Conservation (phyloP, 768 basidiomycete genomes). For the Candolleomyces eurysporus region DNA sequence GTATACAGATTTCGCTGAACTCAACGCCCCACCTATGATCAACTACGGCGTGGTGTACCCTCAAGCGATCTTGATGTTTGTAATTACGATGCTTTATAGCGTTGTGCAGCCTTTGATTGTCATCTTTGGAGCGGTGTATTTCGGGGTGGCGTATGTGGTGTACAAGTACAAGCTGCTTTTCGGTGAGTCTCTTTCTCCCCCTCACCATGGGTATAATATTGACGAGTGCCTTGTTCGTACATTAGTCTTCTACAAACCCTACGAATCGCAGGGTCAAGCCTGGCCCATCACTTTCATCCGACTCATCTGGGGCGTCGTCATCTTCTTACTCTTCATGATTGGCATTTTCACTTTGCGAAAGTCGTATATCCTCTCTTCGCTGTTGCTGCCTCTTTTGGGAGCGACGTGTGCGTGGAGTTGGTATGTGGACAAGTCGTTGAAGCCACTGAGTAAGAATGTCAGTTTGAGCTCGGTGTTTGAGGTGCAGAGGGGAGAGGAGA, state of each 20-base stretch:
- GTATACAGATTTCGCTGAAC: conserved; percentile 82
- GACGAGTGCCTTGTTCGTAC: not conserved
- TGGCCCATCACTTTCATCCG: conserved; percentile 96
- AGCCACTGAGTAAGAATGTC: conserved; percentile 76
- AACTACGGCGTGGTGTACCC: conserved; percentile 98
- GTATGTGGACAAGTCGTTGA: conserved; percentile 66
- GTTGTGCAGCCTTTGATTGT: conserved; percentile 95
- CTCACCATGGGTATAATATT: not conserved
- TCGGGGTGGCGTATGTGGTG: conserved; percentile 92
- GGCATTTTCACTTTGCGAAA: conserved; percentile 79
- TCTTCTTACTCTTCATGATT: conserved; percentile 96
- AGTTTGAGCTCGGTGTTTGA: conserved; percentile 85
- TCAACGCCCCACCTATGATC: conserved; percentile 97
- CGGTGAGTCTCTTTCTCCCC: conserved; percentile 49
- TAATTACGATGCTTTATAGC: conserved; percentile 92
- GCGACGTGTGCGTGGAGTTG: conserved; percentile 81
- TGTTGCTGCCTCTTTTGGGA: conserved; percentile 72
- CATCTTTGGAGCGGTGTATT: conserved; percentile 93
- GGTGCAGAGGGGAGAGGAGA: conserved; percentile 86
- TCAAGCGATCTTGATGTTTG: conserved; percentile 93
- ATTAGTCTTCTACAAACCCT: conserved; percentile 96
- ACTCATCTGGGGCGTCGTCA: conserved; percentile 87
- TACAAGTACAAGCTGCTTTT: conserved; percentile 98
- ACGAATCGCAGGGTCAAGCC: conserved; percentile 95
- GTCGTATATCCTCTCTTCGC: conserved; percentile 47